Base-by-base conservation (phyloP, 1,139 yeast species). In the Sugiyamaella japonica region DNA sequence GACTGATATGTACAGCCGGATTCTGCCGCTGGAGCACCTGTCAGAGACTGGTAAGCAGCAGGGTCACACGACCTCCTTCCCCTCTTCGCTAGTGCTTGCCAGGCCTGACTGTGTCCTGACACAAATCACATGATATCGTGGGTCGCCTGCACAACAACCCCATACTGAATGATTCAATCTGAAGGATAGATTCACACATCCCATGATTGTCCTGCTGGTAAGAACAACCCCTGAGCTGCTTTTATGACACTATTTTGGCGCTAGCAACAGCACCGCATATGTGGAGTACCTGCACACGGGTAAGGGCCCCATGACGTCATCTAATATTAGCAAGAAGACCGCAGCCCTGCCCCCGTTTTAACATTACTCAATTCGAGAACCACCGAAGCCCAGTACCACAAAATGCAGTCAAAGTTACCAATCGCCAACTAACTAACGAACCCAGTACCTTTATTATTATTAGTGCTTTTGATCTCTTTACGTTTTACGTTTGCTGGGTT, bases 281-380 rank as follows among this genome's bases (percentile, higher is more conserved):
- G 36, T 9, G 37, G 46, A 34, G 36, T 15, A 9, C 12, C 28
- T 10, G n/a, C 25, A n/a, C 32, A n/a, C 32, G 39, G 29, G 48
- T 29, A 23, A 23, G 48, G 29, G 48, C 12, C 12, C 1, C 25
- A 13, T 43, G 28, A 28, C 47, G 37, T 31, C 47, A 29, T 37
- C 7, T 29, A 3, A 31, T 43, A 31, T 34, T 3, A 17, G 37
- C 38, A 17, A 29, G n/a, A 20, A 6, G 25, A 20, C 25, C 25
- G 25, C 25, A 20, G 25, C 25, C 25, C 25, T 20, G 25, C 25
- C 37, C 41, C 25, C 41, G 16, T 38, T 38, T 38, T 34, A 12
- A 15, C 9, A 16, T 38, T 38, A 38, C 41, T 38, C 41, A 38
- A 38, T 16, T 28, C 41, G 41, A 38, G 41, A 38, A 38, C 25